phyloP scores from a whole-genome alignment of 257 asterid genomes.

The Forsythia viridissima region DNA sequence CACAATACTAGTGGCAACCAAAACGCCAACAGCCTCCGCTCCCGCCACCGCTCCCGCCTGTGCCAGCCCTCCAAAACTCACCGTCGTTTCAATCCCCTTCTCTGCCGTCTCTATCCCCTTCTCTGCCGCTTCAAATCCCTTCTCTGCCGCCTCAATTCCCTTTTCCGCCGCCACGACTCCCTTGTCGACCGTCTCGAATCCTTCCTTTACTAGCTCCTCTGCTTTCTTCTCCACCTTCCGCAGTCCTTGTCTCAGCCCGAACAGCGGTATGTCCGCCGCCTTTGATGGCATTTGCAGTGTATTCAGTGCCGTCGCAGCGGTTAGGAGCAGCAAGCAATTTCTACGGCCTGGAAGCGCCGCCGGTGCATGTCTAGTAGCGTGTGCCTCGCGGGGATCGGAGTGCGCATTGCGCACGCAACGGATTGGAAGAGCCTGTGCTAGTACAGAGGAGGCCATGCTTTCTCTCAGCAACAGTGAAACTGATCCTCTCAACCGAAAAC shows the following conservation, averaged over 20 bases:
- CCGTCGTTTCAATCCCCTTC: slow-evolving; percentile 51
- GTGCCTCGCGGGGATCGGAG: slow-evolving; percentile 29
- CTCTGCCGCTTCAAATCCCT: slow-evolving; percentile 58
- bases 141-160: slow-evolving; percentile 58
- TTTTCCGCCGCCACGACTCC: slow-evolving; percentile 61
- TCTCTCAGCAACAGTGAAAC: slow-evolving; percentile 11
- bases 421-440: slow-evolving; percentile 38
- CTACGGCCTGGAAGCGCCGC: slow-evolving; percentile 57
- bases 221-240: slow-evolving; percentile 72
- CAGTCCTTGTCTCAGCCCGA: slow-evolving; percentile 65
- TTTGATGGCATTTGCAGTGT: slow-evolving; percentile 60
- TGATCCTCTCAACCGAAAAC: slow-evolving; percentile 20
- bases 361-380: slow-evolving; percentile 23
- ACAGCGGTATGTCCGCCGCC: slow-evolving; percentile 73
- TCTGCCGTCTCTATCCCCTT: slow-evolving; percentile 46
- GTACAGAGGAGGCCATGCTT: slow-evolving; percentile 58
- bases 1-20: slow-evolving; percentile 66
- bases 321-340: slow-evolving; percentile 55
- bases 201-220: slow-evolving; percentile 72
- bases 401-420: slow-evolving; percentile 24
- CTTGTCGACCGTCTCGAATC: slow-evolving; percentile 76
- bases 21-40: slow-evolving; percentile 62
- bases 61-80: slow-evolving; percentile 63
- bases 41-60: slow-evolving; percentile 83
- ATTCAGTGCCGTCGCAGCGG: slow-evolving; percentile 60